Percentiles rank a stretch among this genome's conserved stretches.
phyloP scores from a whole-genome alignment of 2,329 filamentous ascomycete species.

The Cladophialophora carrionii region DNA sequence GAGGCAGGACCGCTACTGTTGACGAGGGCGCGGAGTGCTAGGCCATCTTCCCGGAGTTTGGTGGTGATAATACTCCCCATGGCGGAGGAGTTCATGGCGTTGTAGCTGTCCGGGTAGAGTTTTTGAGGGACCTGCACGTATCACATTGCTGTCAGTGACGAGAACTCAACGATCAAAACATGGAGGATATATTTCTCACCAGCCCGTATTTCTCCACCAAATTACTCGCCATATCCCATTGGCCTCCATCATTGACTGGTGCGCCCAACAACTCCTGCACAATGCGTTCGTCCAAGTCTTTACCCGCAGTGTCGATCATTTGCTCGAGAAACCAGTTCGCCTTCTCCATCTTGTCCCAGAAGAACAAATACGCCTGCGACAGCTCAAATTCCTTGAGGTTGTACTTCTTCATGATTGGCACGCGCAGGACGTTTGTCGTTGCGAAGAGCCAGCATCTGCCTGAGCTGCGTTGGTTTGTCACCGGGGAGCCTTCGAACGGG shows the following conservation, averaged over 20 bases:
- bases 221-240: slow-evolving; percentile 92
- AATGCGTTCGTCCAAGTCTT: slow-evolving; percentile 72
- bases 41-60: slow-evolving; percentile 81
- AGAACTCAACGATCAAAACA: not conserved
- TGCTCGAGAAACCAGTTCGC: slow-evolving; percentile 87
- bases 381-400: slow-evolving; percentile 77
- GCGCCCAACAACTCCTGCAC: slow-evolving; percentile 69
- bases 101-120: slow-evolving; percentile 81
- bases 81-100: slow-evolving; percentile 69
- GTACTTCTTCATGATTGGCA: slow-evolving; percentile 85
- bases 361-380: slow-evolving; percentile 86
- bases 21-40: slow-evolving; percentile 68
- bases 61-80: slow-evolving; percentile 78
- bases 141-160: not conserved
- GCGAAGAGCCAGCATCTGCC: slow-evolving; percentile 93
- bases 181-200: slow-evolving; percentile 42
- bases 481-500: slow-evolving; percentile 76
- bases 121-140: slow-evolving; percentile 64
- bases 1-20: slow-evolving; percentile 41
- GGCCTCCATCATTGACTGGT: slow-evolving; percentile 78
- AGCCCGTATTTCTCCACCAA: slow-evolving; percentile 84
- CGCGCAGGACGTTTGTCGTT: slow-evolving; percentile 84
- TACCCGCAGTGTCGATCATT: slow-evolving; percentile 71
- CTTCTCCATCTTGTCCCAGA: slow-evolving; percentile 94
- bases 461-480: slow-evolving; percentile 81